phyloP scores from a whole-genome alignment of 257 asterid genomes.

The Solanum dulcamara region DNA sequence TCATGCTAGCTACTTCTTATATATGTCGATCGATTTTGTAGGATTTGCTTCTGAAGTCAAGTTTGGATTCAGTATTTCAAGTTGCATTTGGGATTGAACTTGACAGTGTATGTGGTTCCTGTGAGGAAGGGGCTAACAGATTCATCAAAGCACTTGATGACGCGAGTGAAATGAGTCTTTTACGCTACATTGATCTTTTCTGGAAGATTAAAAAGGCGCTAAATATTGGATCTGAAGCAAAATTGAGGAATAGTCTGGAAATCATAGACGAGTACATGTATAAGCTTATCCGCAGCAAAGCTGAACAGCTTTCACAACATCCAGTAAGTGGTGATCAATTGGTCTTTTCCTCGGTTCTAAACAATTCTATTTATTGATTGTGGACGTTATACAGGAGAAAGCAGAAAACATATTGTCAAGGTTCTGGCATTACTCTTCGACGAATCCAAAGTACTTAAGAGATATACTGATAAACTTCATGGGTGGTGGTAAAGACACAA shows the following conservation, averaged over 20 bases:
- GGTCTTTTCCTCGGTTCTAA: background rate
- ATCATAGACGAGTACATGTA: conserved; percentile 32
- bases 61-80: conserved; percentile 44
- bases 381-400: conserved; percentile 4
- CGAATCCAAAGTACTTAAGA: conserved; percentile 38
- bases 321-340: conserved; percentile 7
- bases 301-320: conserved; percentile 18
- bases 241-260: conserved; percentile 27
- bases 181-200: conserved; percentile 42
- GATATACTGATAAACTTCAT: conserved; percentile 42
- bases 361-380: background rate
- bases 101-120: conserved; percentile 40
- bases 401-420: conserved; percentile 50
- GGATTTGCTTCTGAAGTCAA: conserved; percentile 43
- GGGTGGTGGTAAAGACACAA: background rate
- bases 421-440: conserved; percentile 31
- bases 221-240: conserved; percentile 38
- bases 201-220: conserved; percentile 46
- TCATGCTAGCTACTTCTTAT: background rate
- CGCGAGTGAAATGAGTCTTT: conserved; percentile 30
- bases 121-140: conserved; percentile 21
- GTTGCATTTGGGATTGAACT: conserved; percentile 53
- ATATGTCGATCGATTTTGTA: background rate
- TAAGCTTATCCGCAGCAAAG: conserved; percentile 31
- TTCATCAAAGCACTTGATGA: conserved; percentile 52